Base-by-base conservation (phyloP, 2,329 filamentous ascomycete species). In the Fusarium drepaniforme region DNA sequence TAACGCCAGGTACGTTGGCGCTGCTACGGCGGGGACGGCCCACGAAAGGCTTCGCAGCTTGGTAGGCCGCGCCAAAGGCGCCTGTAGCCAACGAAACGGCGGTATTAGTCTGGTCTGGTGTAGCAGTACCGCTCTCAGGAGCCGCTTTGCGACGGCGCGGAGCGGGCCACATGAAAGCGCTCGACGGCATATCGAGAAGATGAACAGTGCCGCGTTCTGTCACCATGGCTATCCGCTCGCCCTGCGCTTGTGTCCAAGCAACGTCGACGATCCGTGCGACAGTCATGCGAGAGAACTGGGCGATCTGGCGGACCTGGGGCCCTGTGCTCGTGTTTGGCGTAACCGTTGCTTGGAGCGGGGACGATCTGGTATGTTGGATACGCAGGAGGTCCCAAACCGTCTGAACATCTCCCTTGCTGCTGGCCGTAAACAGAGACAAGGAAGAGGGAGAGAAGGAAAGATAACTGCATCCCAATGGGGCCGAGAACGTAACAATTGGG, bases 171-270 rank as follows among this genome's bases (percentile, higher is more conserved):
- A 93, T 91, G 77, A 96, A 96, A 6, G 94, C 94, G 73, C 91
- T 93, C 56, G 91, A 88, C 11, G 95, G 95, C 83, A 98, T 90
- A 75, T 98, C 94, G 74, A 98, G 92, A 51, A 98, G 90, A 83
- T 99, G 97, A 13, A 98, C 92, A 11, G 97, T 99, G n/a, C 96
- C 95, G 77, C 96, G 94, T 79, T 97, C 95, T 1, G 97, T 98
- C 30, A 98, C 91, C 84, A 99, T 92, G 2, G 96, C 96, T 44
- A 97, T 85, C 68, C 94, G 92, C 80, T 97, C 94, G 25, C 94
- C 94, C 66, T 92, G 92, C 5, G 94, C 94, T 65, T 90, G 89
- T 2, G 93, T 93, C 97, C 97, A 99, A 4, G 92, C 91, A 49
- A 98, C 94, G 79, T 98, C 96, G 25, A 98, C 90, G 66, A 98